Conservation (phyloP, 345 rosid species). For the Geranium brycei region DNA sequence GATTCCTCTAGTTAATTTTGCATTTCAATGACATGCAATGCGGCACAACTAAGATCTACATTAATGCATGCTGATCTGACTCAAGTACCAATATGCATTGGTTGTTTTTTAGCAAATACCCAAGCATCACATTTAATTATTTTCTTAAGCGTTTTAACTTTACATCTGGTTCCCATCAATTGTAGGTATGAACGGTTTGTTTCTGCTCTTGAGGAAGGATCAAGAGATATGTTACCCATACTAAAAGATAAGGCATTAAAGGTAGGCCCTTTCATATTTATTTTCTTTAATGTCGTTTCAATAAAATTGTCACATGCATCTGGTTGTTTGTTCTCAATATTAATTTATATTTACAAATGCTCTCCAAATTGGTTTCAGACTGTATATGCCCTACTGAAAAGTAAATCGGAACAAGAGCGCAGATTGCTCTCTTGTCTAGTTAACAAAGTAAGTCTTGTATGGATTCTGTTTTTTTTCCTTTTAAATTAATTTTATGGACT, state of each 20-base stretch:
- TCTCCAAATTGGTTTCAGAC: conserved; percentile 35
- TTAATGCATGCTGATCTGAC: no score
- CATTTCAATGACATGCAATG: neutral
- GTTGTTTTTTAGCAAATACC: no score
- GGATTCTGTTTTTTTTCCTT: conserved; percentile 1
- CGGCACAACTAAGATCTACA: no score
- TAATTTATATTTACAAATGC: neutral
- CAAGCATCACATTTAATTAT: no score
- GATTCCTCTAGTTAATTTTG: neutral
- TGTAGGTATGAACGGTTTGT: conserved; percentile 79
- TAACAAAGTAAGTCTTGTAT: conserved; percentile 53
- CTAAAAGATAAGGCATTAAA: conserved; percentile 81
- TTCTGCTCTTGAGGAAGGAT: conserved; percentile 77
- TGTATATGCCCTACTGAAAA: conserved; percentile 55
- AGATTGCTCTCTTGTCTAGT: conserved; percentile 70
- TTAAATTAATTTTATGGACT: neutral
- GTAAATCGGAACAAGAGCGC: conserved; percentile 91
- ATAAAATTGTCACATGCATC: neutral
- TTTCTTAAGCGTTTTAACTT: neutral
- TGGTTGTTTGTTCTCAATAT: neutral
- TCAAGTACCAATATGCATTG: no score
- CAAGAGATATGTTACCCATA: conserved; percentile 73
- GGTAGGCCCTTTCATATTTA: conserved; percentile 24
- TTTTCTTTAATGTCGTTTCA: neutral
- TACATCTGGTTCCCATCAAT: neutral